phyloP scores from a whole-genome alignment of 208 protist species.

The Leishmania gerbilli region DNA sequence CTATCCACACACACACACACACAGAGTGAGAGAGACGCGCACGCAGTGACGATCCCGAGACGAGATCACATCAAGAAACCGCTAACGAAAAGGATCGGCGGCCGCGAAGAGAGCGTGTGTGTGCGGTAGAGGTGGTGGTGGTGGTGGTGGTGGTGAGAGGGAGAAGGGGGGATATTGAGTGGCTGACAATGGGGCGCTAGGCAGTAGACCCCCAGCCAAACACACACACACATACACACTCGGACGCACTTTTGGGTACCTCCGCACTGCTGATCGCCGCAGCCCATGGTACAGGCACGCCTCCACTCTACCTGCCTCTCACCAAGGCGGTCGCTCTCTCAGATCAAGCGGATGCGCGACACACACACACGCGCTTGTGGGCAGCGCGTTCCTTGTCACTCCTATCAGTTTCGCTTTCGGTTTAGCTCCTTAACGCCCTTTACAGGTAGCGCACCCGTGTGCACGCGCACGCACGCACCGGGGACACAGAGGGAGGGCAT shows the following conservation, averaged over 20 bases:
- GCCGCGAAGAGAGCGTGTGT: background rate
- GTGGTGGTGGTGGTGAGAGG: too few relatives aligned
- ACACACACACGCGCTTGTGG: background rate
- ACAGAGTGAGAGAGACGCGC: background rate
- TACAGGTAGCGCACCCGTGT: background rate
- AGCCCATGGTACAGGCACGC: background rate
- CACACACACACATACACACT: background rate
- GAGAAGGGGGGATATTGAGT: background rate
- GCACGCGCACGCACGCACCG: too few relatives aligned
- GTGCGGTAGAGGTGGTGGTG: background rate
- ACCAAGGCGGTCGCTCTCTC: background rate
- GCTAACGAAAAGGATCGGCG: background rate
- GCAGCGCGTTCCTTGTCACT: background rate
- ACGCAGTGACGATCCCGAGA: background rate
- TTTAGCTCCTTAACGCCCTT: background rate
- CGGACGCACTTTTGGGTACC: background rate
- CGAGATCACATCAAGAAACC: background rate
- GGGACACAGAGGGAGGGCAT: background rate
- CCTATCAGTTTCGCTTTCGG: background rate
- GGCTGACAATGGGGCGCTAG: background rate
- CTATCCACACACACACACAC: background rate
- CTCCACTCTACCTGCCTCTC: background rate
- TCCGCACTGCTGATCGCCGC: background rate
- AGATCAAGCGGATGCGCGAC: background rate
- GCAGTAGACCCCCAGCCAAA: background rate